Conservation (phyloP, 306 rosid species). For the Benincasa hispida region DNA sequence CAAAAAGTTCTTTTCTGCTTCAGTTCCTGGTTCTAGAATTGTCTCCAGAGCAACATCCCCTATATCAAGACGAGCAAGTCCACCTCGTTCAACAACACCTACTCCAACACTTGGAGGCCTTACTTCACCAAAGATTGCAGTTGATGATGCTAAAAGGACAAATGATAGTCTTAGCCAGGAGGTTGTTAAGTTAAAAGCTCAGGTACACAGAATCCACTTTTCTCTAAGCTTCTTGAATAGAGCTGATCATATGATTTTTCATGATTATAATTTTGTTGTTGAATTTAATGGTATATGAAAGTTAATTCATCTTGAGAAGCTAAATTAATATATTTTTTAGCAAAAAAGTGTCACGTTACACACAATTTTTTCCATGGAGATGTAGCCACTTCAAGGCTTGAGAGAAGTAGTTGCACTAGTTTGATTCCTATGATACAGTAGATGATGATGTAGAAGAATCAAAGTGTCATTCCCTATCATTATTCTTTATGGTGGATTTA, state of each 20-base stretch:
- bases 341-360: background rate
- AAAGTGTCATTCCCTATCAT: background rate
- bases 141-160: slow-evolving; percentile 84
- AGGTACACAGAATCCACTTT: slow-evolving; percentile 29
- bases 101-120: slow-evolving; percentile 99
- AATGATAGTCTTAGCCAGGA: slow-evolving; percentile 91
- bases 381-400: background rate
- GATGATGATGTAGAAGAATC: background rate
- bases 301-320: background rate
- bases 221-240: background rate
- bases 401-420: background rate
- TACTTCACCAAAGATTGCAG: slow-evolving; percentile 77
- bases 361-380: background rate
- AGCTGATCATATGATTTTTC: background rate
- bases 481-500: background rate
- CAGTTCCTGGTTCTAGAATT: slow-evolving; percentile 99
- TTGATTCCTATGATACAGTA: background rate
- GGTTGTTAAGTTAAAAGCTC: slow-evolving; percentile 78
- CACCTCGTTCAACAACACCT: slow-evolving; percentile 98
- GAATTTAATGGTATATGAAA: background rate
- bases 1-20: slow-evolving; percentile 95
- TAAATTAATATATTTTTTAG: background rate
- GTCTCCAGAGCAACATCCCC: slow-evolving; percentile 98
- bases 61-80: slow-evolving; percentile 93
- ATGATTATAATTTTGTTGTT: background rate